Conservation (phyloP, 495 filamentous ascomycete genomes). For the Hypomontagnella submonticulosa region DNA sequence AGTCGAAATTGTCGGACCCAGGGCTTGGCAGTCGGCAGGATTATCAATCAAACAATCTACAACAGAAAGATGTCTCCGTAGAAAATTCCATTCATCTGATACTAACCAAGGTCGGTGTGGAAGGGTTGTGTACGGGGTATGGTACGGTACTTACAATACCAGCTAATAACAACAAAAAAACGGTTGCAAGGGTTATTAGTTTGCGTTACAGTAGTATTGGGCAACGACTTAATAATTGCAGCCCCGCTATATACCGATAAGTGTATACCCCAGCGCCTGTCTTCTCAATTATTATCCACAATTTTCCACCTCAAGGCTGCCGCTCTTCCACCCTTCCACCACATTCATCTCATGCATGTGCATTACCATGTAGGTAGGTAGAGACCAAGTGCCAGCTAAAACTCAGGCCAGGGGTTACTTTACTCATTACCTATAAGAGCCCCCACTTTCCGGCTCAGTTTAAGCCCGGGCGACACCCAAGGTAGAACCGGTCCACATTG, state of each 20-base stretch:
- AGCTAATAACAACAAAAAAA: background rate
- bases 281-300: too few species aligned
- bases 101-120: constrained; percentile 4
- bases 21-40: background rate
- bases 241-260: constrained; percentile 14
- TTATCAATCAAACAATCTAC: constrained; percentile 10
- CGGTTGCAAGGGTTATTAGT: constrained; percentile 6
- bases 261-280: constrained; percentile 15
- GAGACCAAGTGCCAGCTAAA: too few species aligned
- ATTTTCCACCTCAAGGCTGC: too few species aligned
- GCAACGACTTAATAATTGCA: constrained; percentile 4
- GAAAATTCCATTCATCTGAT: constrained; percentile 7
- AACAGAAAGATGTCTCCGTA: constrained; percentile 5
- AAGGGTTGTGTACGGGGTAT: background rate
- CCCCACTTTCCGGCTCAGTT: constrained; percentile 4
- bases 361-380: too few species aligned
- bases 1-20: too few species aligned
- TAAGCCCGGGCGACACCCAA: constrained; percentile 4
- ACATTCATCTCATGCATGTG: too few species aligned
- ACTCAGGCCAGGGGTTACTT: background rate
- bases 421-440: background rate
- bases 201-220: constrained; percentile 29
- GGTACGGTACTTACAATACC: too few species aligned
- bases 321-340: too few species aligned
- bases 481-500: constrained; percentile 15